Evolutionary conservation across 2,329 filamentous ascomycete species (phyloP).

Genomic region (Cladophialophora carrionii): DNA sequence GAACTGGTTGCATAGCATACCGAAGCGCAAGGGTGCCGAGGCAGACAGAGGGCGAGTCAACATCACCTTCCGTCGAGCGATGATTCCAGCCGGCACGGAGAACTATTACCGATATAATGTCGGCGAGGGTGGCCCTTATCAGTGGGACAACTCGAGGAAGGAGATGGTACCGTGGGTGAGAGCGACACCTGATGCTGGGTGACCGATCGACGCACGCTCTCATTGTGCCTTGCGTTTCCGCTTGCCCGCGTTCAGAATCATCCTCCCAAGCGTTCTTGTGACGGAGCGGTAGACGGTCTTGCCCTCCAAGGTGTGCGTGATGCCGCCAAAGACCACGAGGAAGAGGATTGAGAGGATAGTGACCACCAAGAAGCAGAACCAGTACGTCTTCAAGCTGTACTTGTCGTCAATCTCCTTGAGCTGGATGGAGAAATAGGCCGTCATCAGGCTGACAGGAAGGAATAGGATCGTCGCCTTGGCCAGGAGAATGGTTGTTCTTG

Average conservation of each 20-base stretch:
- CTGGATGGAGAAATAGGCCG: slow-evolving; percentile 72
- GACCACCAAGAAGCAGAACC: slow-evolving; percentile 68
- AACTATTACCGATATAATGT: slow-evolving; percentile 88
- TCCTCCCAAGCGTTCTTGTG: slow-evolving; percentile 26
- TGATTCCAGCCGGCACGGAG: slow-evolving; percentile 72
- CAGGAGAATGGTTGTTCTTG: slow-evolving; percentile 70
- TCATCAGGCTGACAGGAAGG: slow-evolving; percentile 74
- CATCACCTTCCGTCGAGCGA: slow-evolving; percentile 74
- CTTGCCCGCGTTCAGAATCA: slow-evolving; percentile 24
- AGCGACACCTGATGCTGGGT: not conserved
- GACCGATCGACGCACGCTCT: not conserved
- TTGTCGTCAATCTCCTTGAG: slow-evolving; percentile 59
- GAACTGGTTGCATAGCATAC: slow-evolving; percentile 77
- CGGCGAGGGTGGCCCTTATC: slow-evolving; percentile 68
- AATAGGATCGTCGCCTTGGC: slow-evolving; percentile 77
- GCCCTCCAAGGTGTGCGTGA: slow-evolving; percentile 62
- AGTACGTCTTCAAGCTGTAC: slow-evolving; percentile 68
- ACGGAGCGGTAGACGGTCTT: slow-evolving; percentile 52
- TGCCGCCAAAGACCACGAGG: slow-evolving; percentile 60
- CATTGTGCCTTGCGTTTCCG: slow-evolving; percentile 25
- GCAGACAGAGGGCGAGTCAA: slow-evolving; percentile 70
- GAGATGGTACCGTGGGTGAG: slow-evolving; percentile 54
- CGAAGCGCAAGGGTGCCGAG: slow-evolving; percentile 67
- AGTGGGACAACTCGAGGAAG: slow-evolving; percentile 63
- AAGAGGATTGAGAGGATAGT: slow-evolving; percentile 62